A percentile compares a stretch with the other conserved stretches of the same genome.
Conservation (phyloP, 768 basidiomycete species). For the Russula foetens region DNA sequence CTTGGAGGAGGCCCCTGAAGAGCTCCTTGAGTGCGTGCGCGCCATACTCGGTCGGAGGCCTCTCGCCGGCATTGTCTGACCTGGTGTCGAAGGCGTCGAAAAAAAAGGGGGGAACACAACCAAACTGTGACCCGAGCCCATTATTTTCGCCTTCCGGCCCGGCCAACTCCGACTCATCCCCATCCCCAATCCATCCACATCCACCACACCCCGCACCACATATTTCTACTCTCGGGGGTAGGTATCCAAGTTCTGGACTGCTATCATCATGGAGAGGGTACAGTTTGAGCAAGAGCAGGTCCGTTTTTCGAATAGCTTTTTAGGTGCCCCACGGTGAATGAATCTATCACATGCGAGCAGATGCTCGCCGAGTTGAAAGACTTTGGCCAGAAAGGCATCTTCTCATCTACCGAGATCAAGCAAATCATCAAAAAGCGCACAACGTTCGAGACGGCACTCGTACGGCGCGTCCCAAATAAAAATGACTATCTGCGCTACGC, state of each 20-base stretch:
- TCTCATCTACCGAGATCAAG: constrained; percentile 77
- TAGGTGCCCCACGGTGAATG: background rate
- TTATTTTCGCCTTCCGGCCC: background rate
- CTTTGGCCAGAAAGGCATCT: constrained; percentile 75
- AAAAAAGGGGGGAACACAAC: background rate
- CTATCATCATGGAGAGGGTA: constrained; percentile 72
- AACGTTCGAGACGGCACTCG: constrained; percentile 71
- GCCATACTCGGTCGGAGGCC: constrained; percentile 40
- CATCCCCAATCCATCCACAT: no score
- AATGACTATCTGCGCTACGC: constrained; percentile 85
- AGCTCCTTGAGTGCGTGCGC: constrained; percentile 56
- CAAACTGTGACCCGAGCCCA: background rate
- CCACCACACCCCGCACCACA: background rate
- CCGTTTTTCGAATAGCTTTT: background rate
- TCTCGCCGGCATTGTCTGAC: constrained; percentile 39
- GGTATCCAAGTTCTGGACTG: background rate
- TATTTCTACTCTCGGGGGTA: no score
- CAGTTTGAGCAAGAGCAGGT: constrained; percentile 92
- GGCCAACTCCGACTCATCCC: background rate
- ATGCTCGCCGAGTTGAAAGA: constrained; percentile 97
- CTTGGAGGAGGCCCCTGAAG: constrained; percentile 48
- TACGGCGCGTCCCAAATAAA: constrained; percentile 79
- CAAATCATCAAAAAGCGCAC: constrained; percentile 82
- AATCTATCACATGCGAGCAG: constrained; percentile 29
- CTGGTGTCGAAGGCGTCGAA: background rate